Percentiles rank a stretch among this genome's conserved stretches.
These are phyloP conservation scores for Acacia concinna DNA, from an alignment of 331 rosid species.

Conservation along the genomic window DNA sequence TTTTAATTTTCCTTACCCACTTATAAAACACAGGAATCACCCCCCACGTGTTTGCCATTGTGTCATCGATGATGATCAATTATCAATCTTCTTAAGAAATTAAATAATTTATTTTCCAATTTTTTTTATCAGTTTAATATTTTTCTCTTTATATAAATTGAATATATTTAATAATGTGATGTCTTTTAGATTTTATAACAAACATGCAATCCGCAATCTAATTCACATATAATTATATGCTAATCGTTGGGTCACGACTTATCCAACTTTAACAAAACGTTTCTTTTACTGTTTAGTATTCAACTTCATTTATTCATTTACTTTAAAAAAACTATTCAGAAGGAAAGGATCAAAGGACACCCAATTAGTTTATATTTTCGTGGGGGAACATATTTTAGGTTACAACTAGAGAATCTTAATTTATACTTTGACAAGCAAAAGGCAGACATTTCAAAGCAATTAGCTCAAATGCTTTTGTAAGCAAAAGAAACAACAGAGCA, in stretches of 20 bases:
- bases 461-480: conserved; percentile 2
- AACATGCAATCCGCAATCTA: background rate
- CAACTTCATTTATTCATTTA: background rate
- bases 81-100: background rate
- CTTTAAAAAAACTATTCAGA: background rate
- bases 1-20: background rate
- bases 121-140: background rate
- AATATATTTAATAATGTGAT: background rate
- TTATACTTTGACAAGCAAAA: background rate
- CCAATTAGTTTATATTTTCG: background rate
- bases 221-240: too few species aligned
- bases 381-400: background rate
- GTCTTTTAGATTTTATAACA: background rate
- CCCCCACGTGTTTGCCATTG: conserved; percentile 12
- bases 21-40: background rate
- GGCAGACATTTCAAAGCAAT: background rate
- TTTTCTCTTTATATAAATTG: background rate
- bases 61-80: background rate
- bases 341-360: background rate
- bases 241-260: too few species aligned
- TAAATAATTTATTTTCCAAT: background rate
- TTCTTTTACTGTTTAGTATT: too few species aligned
- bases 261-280: background rate
- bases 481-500: conserved; percentile 10
- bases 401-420: background rate